Conservation (phyloP, 306 rosid species). For the Mucuna pruriens region DNA sequence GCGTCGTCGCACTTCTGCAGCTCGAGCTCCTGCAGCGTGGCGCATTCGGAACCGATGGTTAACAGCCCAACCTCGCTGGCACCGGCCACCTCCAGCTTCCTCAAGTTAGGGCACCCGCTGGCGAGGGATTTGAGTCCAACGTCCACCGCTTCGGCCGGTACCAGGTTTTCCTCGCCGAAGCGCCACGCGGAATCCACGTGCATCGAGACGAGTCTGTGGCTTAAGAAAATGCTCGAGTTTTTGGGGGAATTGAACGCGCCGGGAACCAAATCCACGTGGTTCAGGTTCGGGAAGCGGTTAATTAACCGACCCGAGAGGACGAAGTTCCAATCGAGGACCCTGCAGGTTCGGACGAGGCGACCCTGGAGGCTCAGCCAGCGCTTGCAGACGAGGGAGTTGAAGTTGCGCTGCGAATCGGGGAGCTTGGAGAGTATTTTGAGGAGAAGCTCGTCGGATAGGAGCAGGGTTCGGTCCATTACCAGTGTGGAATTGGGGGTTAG, state of each 20-base stretch:
- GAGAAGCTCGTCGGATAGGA: constrained; percentile 38
- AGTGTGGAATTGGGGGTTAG: constrained; percentile 8
- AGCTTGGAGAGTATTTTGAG: constrained; percentile 31
- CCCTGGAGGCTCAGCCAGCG: constrained; percentile 44
- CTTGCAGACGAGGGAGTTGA: constrained; percentile 37
- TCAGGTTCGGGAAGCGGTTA: constrained; percentile 37
- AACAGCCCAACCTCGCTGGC: constrained; percentile 4
- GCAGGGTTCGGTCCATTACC: constrained; percentile 22
- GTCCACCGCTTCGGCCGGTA: constrained; percentile 24
- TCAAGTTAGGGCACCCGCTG: constrained; percentile 27
- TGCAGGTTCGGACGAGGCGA: constrained; percentile 10
- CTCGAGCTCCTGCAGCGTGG: constrained; percentile 34
- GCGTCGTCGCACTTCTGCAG: constrained; percentile 35
- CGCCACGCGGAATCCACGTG: constrained; percentile 15
- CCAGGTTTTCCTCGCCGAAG: not conserved
- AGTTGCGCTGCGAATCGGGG: constrained; percentile 29
- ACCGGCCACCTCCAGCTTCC: constrained; percentile 24
- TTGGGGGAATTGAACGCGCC: not conserved
- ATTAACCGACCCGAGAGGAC: constrained; percentile 29
- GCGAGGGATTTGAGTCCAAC: not conserved
- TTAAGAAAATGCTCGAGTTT: not conserved
- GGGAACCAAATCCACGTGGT: constrained; percentile 32
- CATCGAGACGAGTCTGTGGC: constrained; percentile 9
- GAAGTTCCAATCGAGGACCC: constrained; percentile 32
- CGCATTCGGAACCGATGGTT: not conserved